Evolutionary conservation across 2,329 filamentous ascomycete species (phyloP).

Genomic region (Calonectria pteridis): DNA sequence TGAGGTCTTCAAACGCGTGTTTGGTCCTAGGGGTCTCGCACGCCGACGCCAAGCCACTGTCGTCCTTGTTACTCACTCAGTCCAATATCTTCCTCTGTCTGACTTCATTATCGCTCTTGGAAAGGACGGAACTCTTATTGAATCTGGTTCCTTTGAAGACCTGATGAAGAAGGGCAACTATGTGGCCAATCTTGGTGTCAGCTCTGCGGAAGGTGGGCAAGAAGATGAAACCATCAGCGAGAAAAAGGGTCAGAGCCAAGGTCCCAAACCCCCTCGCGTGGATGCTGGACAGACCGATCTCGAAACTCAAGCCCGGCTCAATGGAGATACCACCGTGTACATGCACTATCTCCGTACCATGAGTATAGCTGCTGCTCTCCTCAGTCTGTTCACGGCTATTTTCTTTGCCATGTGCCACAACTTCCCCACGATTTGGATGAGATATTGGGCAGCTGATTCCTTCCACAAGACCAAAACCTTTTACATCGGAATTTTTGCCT

Average conservation of each 20-base stretch:
- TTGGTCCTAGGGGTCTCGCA: conserved; percentile 30
- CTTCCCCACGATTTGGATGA: conserved; percentile 50
- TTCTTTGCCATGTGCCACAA: conserved; percentile 42
- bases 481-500: conserved; percentile 26
- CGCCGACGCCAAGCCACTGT: background rate
- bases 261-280: background rate
- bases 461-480: background rate
- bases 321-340: conserved; percentile 50
- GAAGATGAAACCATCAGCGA: background rate
- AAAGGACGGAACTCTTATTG: background rate
- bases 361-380: conserved; percentile 21
- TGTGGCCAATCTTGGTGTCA: background rate
- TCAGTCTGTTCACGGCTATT: conserved; percentile 37
- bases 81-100: conserved; percentile 22
- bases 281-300: background rate
- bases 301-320: conserved; percentile 41
- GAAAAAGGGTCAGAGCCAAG: background rate
- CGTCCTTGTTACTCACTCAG: conserved; percentile 10
- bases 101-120: conserved; percentile 23
- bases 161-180: background rate
- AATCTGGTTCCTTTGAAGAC: background rate
- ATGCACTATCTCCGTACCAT: conserved; percentile 50
- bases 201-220: background rate
- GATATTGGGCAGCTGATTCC: conserved; percentile 33
- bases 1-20: conserved; percentile 31